Evolutionary conservation across 2,329 filamentous ascomycete species (phyloP), one percentile per base, ranked within the genome.

Genomic region (Colletotrichum somersetense): DNA sequence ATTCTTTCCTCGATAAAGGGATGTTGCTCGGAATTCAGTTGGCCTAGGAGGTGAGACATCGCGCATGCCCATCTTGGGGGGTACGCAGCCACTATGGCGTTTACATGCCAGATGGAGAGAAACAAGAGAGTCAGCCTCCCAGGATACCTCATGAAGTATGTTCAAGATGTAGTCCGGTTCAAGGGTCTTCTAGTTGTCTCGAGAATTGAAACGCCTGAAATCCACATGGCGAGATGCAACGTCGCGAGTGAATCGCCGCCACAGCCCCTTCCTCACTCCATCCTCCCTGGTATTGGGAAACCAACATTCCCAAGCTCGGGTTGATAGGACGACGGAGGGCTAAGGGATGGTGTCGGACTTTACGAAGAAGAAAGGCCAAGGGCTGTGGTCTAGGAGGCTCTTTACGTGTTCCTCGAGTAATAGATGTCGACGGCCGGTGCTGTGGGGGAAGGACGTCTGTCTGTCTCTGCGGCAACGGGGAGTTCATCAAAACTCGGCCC

Each of bases 1-100:
- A 72, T 72, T 59, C 52, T 50, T 38, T 46, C 35, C 20, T 53
- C 59, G 69, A 69, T 72, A 64, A 69, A 72, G 69, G 69, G 69
- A 72, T 72, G 69, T 35, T 30, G 66, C 16, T 33, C 35, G 69
- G 69, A 72, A 69, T 69, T 53, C 59, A 56, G 26, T 38, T 26
- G 16, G 40, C 40, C 26, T 65, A 30, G 33, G 44, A 16, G 26
- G 52, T 65, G 62, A 65, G 52, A 65, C 62, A 65, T 26, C 8
- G 20, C 52, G 14, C 50, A 57, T 35, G 30, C 50, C 48, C 48
- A 8, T 30, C 62, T 42, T 2, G 30, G 48, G 62, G 48, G 38
- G 33, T 12, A 55, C 48, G 33, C 26, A 23, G 20, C 42, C 14
- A 55, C 50, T 64, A 53, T 44, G 23, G 50, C 23, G 23, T 23